Evolutionary conservation across 2,329 filamentous ascomycete genomes (phyloP).

Genomic region (Gaeumannomyces tritici): DNA sequence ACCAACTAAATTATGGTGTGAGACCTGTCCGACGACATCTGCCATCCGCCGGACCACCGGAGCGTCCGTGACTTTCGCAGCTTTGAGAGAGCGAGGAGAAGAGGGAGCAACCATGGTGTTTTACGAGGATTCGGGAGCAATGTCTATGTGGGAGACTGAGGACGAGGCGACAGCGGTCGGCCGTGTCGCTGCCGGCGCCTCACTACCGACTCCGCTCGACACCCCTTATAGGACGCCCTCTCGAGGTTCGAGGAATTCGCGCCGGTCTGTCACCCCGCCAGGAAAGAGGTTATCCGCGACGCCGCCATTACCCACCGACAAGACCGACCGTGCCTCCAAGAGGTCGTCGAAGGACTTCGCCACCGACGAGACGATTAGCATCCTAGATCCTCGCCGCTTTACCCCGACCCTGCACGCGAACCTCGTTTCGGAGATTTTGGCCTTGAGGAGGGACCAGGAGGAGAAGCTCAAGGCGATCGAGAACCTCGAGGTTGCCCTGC

Average conservation of each 20-base stretch:
- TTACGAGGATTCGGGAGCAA: conserved; percentile 18
- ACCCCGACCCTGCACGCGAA: conserved; percentile 93
- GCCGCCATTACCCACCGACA: conserved; percentile 33
- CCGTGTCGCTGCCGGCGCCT: conserved; percentile 21
- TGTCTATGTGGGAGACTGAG: conserved; percentile 53
- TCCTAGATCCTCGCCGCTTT: conserved; percentile 83
- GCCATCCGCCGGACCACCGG: not conserved
- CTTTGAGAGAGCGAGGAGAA: not conserved
- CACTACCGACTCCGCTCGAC: conserved; percentile 60
- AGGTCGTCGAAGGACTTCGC: conserved; percentile 48
- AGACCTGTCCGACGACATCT: not conserved
- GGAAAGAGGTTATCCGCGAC: conserved; percentile 47
- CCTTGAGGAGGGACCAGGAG: conserved; percentile 79
- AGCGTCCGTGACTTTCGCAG: not conserved
- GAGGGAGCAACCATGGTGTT: not conserved
- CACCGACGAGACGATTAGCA: conserved; percentile 59
- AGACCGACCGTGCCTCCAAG: conserved; percentile 34
- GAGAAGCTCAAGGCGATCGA: conserved; percentile 83
- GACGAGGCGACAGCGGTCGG: conserved; percentile 31
- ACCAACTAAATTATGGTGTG: conserved; percentile 1
- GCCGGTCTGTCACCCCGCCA: conserved; percentile 58
- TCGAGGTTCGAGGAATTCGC: conserved; percentile 49
- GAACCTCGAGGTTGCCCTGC: conserved; percentile 65
- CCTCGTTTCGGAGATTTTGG: conserved; percentile 86
- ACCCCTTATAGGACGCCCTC: conserved; percentile 68